Conservation (phyloP, 441 rosid species). For the Eutrema salsugineum region DNA sequence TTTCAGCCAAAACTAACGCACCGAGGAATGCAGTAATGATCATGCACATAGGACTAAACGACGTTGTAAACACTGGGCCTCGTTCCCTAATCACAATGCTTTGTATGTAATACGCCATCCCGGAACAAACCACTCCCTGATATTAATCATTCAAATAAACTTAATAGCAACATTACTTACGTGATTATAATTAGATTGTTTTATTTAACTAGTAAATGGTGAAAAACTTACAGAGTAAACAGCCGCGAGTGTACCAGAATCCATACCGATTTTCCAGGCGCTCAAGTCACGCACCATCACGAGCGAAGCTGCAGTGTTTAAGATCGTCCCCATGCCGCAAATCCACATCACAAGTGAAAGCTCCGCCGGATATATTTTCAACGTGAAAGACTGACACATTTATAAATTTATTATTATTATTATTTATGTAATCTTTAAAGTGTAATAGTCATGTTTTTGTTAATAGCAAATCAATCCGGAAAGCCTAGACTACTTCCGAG, state of each 20-base stretch:
- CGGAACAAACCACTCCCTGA: conserved; percentile 92
- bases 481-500: background rate
- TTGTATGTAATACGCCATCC: conserved; percentile 81
- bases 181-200: background rate
- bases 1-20: conserved; percentile 57
- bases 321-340: conserved; percentile 30
- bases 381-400: conserved; percentile 30
- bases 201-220: background rate
- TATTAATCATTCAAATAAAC: background rate
- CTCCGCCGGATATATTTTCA: conserved; percentile 34
- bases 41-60: conserved; percentile 83
- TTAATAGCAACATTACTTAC: background rate
- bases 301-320: conserved; percentile 21
- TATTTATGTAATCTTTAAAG: too few species aligned
- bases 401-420: background rate
- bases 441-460: background rate
- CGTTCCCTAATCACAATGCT: conserved; percentile 57
- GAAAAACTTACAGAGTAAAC: conserved; percentile 59
- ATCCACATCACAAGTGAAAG: conserved; percentile 34
- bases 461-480: background rate
- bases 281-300: conserved; percentile 29
- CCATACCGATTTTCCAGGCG: conserved; percentile 33
- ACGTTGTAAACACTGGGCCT: conserved; percentile 83
- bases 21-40: conserved; percentile 71
- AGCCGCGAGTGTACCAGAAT: conserved; percentile 39